Evolutionary conservation across 805 yeast genomes (phyloP), one percentile per base, ranked within the genome.

Genomic region (Saccharomycopsis oosterbeekiorum): DNA sequence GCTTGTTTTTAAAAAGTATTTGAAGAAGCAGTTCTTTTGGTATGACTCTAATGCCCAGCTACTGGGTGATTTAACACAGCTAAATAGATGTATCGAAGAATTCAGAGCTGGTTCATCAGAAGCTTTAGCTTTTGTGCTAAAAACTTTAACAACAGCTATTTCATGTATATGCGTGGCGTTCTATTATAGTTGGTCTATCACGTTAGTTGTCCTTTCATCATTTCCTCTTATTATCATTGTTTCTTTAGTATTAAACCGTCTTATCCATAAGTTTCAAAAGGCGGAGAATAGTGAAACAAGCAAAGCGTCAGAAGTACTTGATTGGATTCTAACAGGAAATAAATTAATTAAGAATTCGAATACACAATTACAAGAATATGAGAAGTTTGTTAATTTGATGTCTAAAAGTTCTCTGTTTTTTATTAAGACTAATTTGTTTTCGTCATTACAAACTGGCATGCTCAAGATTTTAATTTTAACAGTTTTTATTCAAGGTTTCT

Each of bases 401-500:
- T 57, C 59, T 2, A 50, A 58, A 1, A 71, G 79, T 55, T 77
- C 76, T 24, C 57, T 64, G 1, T 71, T 79, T 2, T 83, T 76
- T 65, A 73, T 76, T 51, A 75, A 75, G 54, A 68, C 78, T 51
- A 76, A 82, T n/a, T 68, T 82, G 29, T 79, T 76, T 15, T 73
- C 82, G 4, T 75, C 84, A 12, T 68, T 80, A 0, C 91, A 89
- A 68, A 70, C 80, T 24, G 85, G 88, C 0, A 53, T 80, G 0
- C 71, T 86, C 58, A 80, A 85, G 66, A 73, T 80, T 26, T 66
- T 92, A 3, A 78, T 86, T 0, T 74, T 89, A 43, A 70, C 84
- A 69, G 85, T 91, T 84, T 91, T 93, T 75, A 88, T 92, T 2
- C 97, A 89, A 71, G 96, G 93, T 0, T 88, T 94, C 67, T 91